Evolutionary conservation across 805 yeast genomes (phyloP).

Genomic region (Kazachstania psychrophila): DNA sequence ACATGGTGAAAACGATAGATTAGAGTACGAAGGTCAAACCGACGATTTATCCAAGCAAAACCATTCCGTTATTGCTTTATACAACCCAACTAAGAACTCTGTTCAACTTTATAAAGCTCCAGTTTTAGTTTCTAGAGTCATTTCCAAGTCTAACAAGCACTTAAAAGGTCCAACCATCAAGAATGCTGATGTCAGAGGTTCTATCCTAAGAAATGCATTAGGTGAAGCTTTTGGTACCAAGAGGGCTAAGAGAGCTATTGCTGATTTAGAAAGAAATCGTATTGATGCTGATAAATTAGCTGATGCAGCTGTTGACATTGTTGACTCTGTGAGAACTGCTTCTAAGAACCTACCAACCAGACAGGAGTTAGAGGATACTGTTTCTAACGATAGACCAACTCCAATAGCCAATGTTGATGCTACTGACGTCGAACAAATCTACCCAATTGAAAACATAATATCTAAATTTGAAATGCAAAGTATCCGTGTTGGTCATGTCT

Average conservation of each 20-base stretch:
- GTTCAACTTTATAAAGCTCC: conserved; percentile 61
- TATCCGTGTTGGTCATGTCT: conserved; percentile 54
- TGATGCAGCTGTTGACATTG: conserved; percentile 67
- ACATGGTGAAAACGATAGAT: conserved; percentile 69
- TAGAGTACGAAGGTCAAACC: conserved; percentile 61
- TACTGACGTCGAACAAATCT: conserved; percentile 72
- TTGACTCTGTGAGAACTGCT: conserved; percentile 63
- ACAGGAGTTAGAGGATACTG: conserved; percentile 47
- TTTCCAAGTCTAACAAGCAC: conserved; percentile 50
- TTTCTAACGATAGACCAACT: conserved; percentile 68
- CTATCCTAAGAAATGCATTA: conserved; percentile 65
- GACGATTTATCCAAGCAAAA: conserved; percentile 33
- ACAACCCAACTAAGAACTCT: conserved; percentile 55
- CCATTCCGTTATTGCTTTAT: conserved; percentile 66
- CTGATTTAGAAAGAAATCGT: conserved; percentile 69
- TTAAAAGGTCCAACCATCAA: conserved; percentile 56
- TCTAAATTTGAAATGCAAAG: conserved; percentile 53
- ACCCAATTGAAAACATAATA: conserved; percentile 64
- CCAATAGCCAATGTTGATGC: conserved; percentile 73
- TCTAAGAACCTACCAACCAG: conserved; percentile 69
- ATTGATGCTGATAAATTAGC: conserved; percentile 77
- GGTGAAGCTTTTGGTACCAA: conserved; percentile 98
- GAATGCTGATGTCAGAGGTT: conserved; percentile 39
- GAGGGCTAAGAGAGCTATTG: conserved; percentile 85
- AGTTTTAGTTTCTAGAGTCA: conserved; percentile 50